Base-by-base conservation (phyloP, 140 eudicot species). In the Anethum foeniculum region DNA sequence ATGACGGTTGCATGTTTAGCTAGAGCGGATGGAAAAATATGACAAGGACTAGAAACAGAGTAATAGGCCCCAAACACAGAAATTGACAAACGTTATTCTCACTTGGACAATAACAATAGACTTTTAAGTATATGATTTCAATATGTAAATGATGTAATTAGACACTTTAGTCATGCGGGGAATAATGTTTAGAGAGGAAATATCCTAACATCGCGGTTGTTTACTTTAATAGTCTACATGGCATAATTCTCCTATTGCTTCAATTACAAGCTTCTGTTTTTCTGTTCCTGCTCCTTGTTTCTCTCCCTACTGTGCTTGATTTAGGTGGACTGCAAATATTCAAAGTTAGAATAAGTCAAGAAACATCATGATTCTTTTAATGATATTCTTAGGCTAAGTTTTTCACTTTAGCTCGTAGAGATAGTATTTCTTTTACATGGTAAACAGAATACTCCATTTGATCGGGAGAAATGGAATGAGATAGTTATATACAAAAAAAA, bases 41-140 rank as follows among this genome's bases (percentile, higher is more conserved):
- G 71, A 62, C 71, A 62, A 62, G 18, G 36, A 62, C 32, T 62
- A 25, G 36, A 62, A 62, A 62, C 71, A 62, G 71, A 62, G 71
- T 27, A 25, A 62, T 62, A 25, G 34, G 18, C 32, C 6, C 28
- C 14, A 25, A 62, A 62, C 68, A 25, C 71, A 62, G 71, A 62
- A 34, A 62, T 62, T 62, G 36, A 62, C 71, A 62, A 62, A 27
- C 18, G 18, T 62, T 62, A 25, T 62, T 25, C 36, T 62, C 71
- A 62, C 4, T 27, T 11, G 12, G 71, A 62, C 36, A 25, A 62
- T 62, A 10, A 11, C 4, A 25, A 9, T 27, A 62, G 18, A 62
- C 32, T 62, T 25, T 8, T 27, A 62, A 62, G 44, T 32, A 16
- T 32, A 30, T 65, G 9, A 12, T 68, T 68, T 68, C n/a, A 68